Evolutionary conservation across 2,329 filamentous ascomycete species (phyloP), one percentile per base, ranked within the genome.

Genomic region (Xylariaceae sp.): DNA sequence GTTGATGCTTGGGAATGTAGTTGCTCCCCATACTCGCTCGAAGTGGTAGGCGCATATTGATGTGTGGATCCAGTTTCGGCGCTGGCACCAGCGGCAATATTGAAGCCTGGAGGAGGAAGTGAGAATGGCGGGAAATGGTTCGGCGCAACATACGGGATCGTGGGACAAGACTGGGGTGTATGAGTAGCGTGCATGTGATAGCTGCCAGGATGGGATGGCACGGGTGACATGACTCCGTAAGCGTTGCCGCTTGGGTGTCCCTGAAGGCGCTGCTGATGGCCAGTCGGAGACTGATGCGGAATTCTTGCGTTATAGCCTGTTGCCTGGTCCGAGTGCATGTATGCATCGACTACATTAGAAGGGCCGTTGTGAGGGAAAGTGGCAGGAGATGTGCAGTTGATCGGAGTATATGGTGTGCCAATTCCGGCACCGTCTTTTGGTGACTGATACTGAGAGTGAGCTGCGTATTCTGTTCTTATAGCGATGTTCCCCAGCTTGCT

Each of bases 111-210:
- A 43, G 86, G 82, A 31, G 87, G 85, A 43, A 90, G 74, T 55
- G 81, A 82, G 65, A 90, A 87, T 0, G 83, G 80, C 26, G 85
- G 79, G 58, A 87, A 87, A 61, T 82, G 87, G 61, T 87, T 81
- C 53, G 87, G 83, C 33, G 79, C 73, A 21, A 86, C 82, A 68
- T 86, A 90, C 36, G 74, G 71, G 58, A 73, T 71, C 51, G 62
- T 67, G 37, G 72, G 71, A 54, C 75, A 72, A 21, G 76, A 75
- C 65, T 79, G 82, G 41, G 75, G 77, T 43, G 74, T 81, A 67
- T 67, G 76, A 63, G 65, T 75, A 50, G 77, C 76, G 67, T 79
- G 80, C 67, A 69, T 77, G 68, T 76, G 78, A 65, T 78, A 83
- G 60, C 71, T 78, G 26, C 68, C 56, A 61, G 79, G 76, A 46